These are phyloP conservation scores for Fonsecaea erecta DNA, from an alignment of 2,329 filamentous ascomycete genomes.

Conservation along the genomic window DNA sequence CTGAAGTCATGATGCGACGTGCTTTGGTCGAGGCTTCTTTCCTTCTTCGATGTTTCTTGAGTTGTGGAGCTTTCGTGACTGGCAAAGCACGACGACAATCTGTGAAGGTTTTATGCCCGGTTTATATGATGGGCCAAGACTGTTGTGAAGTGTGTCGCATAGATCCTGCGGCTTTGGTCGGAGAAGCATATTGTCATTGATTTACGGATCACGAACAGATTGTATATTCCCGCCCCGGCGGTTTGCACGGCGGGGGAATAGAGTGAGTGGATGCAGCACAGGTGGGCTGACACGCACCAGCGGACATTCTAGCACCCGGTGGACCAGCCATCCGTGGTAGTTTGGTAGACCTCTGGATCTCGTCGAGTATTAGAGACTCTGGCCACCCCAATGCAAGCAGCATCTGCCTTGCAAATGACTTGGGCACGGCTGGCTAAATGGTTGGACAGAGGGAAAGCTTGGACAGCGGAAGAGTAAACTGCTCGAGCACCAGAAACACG, in stretches of 20 bases:
- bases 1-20: conserved; percentile 39
- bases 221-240: neutral
- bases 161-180: neutral
- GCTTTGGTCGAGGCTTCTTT: neutral
- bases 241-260: neutral
- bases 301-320: neutral
- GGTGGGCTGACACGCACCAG: neutral
- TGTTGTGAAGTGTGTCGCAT: neutral
- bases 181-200: neutral
- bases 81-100: neutral
- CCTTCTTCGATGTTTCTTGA: neutral
- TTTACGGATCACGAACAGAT: neutral
- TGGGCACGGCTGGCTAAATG: neutral
- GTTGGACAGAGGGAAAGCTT: neutral
- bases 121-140: neutral
- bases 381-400: neutral
- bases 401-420: neutral
- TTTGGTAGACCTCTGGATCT: neutral
- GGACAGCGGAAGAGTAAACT: neutral
- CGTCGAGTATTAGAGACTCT: neutral
- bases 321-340: neutral
- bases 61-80: neutral
- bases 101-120: neutral
- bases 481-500: neutral
- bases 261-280: neutral